A percentile compares a stretch with the other conserved stretches of the same genome.
Evolutionary conservation across 2,329 filamentous ascomycete genomes (phyloP).

Genomic region (Cercospora sp.): DNA sequence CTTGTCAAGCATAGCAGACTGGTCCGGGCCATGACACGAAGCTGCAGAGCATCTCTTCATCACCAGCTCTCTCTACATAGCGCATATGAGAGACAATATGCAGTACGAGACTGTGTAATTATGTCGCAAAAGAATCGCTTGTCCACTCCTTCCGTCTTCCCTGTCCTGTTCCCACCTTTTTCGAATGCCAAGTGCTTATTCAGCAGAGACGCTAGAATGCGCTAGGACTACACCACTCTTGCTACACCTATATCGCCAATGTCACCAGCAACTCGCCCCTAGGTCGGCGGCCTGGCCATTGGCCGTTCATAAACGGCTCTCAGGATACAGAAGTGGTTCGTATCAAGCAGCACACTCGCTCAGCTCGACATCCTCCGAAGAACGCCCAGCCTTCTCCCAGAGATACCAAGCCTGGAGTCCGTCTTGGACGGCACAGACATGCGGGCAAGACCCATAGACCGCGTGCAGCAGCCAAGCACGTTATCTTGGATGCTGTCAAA

Average conservation of each 20-base stretch:
- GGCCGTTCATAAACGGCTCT: background rate
- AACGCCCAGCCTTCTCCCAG: background rate
- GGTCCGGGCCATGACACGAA: background rate
- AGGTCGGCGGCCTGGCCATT: background rate
- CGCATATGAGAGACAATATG: background rate
- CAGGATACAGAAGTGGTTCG: background rate
- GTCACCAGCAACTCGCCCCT: background rate
- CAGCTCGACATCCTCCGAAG: background rate
- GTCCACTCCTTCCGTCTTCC: background rate
- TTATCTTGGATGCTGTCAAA: constrained; percentile 9
- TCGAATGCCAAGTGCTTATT: background rate
- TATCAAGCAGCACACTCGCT: background rate
- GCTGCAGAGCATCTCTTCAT: background rate
- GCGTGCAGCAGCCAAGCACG: background rate
- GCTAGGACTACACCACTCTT: too few species aligned
- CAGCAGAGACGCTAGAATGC: background rate
- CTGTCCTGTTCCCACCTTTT: background rate
- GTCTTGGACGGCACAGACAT: constrained; percentile 3
- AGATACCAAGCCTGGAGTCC: background rate
- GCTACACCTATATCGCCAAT: background rate
- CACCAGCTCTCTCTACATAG: background rate
- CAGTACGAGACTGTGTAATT: background rate
- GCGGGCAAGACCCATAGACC: background rate
- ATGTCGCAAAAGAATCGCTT: background rate
- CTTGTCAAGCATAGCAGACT: background rate